Evolutionary conservation across 345 rosid genomes (phyloP), one percentile per base, ranked within the genome.

Genomic region (Euclidium syriacum): DNA sequence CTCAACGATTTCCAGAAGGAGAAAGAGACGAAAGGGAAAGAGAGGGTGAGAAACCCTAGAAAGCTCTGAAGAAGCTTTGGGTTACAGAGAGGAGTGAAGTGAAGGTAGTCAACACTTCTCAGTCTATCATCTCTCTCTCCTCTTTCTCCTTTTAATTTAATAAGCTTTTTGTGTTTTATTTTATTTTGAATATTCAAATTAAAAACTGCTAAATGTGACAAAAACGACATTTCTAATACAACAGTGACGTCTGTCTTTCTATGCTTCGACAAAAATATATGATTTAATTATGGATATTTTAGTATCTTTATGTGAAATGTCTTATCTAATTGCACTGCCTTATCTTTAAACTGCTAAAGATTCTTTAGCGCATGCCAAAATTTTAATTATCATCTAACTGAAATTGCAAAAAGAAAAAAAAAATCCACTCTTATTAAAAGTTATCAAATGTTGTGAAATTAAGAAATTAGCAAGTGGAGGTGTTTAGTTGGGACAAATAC

Each of bases 81-180:
- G 41, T 41, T 40, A 26, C 56, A 61, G 65, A 30, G 50, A 61
- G 30, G 49, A 55, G 52, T 38, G 67, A 50, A 44, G 64, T 44
- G 70, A 58, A 65, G 62, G 4, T 23, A 47, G 64, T 60, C 73
- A 58, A 72, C 73, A 53, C 62, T 62, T 36, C 27, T 59, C 52
- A 59, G 25, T 48, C 19, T 15, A 41, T 15, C 5, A 43, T 46
- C 27, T 53, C 32, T 35, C 25, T 29, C 15, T 38, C 7, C 6
- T 18, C 38, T 29, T 32, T 58, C 27, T 26, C 12, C 17, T 15
- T 44, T 20, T 19, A 8, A 39, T 24, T 5, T 25, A 42, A 26
- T 40, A 27, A 3, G 10, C 10, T 5, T n/a, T 29, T 19, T 34
- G 10, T 23, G 3, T 48, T 9, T 25, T 48, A 16, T 35, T 15